Evolutionary conservation across 345 rosid genomes (phyloP).

Genomic region (Durio zibethinus): DNA sequence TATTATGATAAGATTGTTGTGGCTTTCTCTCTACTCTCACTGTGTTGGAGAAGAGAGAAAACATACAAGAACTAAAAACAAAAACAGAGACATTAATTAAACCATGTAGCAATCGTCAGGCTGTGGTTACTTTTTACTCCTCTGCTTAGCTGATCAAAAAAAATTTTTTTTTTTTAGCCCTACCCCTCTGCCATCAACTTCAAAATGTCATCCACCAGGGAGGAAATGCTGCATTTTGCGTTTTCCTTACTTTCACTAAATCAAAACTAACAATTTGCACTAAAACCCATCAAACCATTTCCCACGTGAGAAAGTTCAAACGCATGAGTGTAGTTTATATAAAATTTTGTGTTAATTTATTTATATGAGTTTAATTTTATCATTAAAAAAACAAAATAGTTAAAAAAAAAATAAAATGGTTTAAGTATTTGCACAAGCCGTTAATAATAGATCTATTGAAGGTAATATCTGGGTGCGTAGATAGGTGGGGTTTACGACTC

Average conservation of each 20-base stretch:
- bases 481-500: too few relatives aligned
- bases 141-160: neutral
- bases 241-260: constrained; percentile 1
- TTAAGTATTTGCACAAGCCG: too few relatives aligned
- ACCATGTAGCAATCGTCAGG: constrained; percentile 4
- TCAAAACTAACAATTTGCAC: constrained; percentile 1
- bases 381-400: too few relatives aligned
- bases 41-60: neutral
- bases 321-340: too few relatives aligned
- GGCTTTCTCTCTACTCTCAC: neutral
- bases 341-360: too few relatives aligned
- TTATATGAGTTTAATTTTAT: too few relatives aligned
- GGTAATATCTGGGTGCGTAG: too few relatives aligned
- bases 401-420: too few relatives aligned
- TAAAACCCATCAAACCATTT: neutral
- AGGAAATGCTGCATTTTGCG: neutral
- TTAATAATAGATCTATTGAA: too few relatives aligned
- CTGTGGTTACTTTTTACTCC: neutral
- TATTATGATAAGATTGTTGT: neutral
- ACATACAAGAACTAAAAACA: neutral
- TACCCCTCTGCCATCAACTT: neutral
- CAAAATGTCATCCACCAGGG: neutral
- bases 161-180: neutral
- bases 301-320: too few relatives aligned
- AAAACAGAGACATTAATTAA: neutral